phyloP scores from a whole-genome alignment of 441 rosid species.

The Euphorbia celastroides region DNA sequence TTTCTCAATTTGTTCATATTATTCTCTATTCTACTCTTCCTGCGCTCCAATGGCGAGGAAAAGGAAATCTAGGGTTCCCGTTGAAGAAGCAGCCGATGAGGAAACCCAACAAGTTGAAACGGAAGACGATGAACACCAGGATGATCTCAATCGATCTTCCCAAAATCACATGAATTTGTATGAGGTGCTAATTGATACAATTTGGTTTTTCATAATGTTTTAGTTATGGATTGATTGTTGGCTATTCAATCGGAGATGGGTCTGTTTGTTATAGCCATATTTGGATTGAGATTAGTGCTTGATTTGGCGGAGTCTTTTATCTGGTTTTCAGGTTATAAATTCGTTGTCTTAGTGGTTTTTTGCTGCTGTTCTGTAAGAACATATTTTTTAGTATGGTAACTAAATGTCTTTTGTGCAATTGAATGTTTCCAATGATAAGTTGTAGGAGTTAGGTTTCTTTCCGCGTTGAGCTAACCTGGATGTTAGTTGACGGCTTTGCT shows the following conservation, averaged over 20 bases:
- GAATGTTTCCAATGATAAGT: background rate
- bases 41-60: slow-evolving; percentile 47
- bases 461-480: background rate
- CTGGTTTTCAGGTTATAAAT: background rate
- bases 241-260: background rate
- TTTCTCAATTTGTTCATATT: background rate
- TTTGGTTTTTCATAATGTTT: background rate
- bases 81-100: slow-evolving; percentile 34
- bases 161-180: slow-evolving; percentile 42
- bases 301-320: background rate
- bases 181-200: slow-evolving; percentile 34
- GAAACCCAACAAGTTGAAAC: slow-evolving; percentile 19
- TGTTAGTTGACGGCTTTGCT: background rate
- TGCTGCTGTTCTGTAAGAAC: background rate
- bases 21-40: background rate
- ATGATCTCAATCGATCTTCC: slow-evolving; percentile 24
- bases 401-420: background rate
- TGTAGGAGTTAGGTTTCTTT: too few species aligned
- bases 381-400: too few species aligned
- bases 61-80: slow-evolving; percentile 52
- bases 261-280: background rate
- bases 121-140: slow-evolving; percentile 24
- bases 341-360: background rate
- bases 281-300: background rate
- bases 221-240: background rate